These are phyloP conservation scores for Beauveria rudraprayagi DNA, from an alignment of 2,329 filamentous ascomycete genomes.

Conservation along the genomic window DNA sequence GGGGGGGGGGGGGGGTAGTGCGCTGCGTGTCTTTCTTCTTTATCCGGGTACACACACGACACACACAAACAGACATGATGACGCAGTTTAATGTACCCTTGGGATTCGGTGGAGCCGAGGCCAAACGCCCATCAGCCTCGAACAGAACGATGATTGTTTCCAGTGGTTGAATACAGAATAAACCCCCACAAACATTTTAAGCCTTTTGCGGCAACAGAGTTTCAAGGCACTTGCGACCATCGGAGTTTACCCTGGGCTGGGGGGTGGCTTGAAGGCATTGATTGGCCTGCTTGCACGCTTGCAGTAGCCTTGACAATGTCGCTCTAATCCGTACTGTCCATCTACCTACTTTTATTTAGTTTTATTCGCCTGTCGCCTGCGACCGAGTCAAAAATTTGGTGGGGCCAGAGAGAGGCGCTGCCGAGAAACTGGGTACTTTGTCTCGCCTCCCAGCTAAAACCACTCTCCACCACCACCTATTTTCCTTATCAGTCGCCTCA, in stretches of 20 bases:
- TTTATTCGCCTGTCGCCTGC: slow-evolving; percentile 5
- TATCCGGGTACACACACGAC: not conserved
- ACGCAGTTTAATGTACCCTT: not conserved
- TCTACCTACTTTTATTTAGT: not conserved
- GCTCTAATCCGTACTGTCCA: too few species aligned
- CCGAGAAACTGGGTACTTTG: not conserved
- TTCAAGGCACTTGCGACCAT: slow-evolving; percentile 4
- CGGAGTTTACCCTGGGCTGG: not conserved
- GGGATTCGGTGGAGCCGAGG: not conserved
- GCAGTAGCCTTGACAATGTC: too few species aligned
- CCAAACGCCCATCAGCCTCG: not conserved
- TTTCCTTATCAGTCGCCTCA: slow-evolving; percentile 6
- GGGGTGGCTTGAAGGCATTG: not conserved
- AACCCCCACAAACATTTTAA: not conserved
- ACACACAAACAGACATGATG: not conserved
- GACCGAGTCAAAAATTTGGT: not conserved
- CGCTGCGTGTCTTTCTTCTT: not conserved
- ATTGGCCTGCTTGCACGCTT: too few species aligned
- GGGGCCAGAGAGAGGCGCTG: not conserved
- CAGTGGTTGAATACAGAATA: too few species aligned
- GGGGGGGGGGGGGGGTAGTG: not conserved
- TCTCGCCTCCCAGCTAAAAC: not conserved
- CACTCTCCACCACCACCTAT: not conserved
- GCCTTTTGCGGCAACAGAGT: not conserved
- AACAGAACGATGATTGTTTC: not conserved